Conservation (phyloP, 139 green algal species). For the Coelastrella sp. region DNA sequence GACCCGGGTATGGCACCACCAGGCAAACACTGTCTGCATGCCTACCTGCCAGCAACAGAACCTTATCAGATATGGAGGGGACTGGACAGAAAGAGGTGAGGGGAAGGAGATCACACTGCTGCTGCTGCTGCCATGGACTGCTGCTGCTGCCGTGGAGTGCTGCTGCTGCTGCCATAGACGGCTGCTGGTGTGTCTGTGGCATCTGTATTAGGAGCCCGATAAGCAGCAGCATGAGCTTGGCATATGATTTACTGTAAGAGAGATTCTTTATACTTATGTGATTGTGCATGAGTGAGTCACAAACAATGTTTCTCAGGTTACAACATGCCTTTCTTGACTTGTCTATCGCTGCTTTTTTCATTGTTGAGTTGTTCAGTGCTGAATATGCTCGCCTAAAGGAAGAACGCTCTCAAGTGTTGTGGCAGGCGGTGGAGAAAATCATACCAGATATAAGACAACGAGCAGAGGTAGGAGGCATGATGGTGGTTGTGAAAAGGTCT, state of each 20-base stretch:
- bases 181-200: too few relatives aligned
- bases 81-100: constrained; percentile 71
- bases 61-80: constrained; percentile 92
- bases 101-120: background rate
- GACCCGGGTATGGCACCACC: constrained; percentile 83
- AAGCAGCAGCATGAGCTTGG: too few relatives aligned
- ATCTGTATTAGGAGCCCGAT: too few relatives aligned
- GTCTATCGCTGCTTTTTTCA: background rate
- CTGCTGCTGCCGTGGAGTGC: background rate
- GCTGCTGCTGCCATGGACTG: background rate
- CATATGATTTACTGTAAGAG: too few relatives aligned
- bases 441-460: constrained; percentile 89
- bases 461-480: constrained; percentile 70
- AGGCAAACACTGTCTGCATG: constrained; percentile 91
- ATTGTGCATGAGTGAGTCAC: too few relatives aligned
- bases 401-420: constrained; percentile 89
- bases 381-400: constrained; percentile 94
- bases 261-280: too few relatives aligned
- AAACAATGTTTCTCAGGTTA: too few relatives aligned
- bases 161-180: too few relatives aligned
- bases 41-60: constrained; percentile 90
- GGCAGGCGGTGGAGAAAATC: constrained; percentile 85
- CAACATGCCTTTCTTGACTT: too few relatives aligned
- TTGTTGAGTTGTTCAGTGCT: constrained; percentile 46
- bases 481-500: too few relatives aligned